Conservation (phyloP, 2,329 filamentous ascomycete species). For the Coniochaeta prunicola region DNA sequence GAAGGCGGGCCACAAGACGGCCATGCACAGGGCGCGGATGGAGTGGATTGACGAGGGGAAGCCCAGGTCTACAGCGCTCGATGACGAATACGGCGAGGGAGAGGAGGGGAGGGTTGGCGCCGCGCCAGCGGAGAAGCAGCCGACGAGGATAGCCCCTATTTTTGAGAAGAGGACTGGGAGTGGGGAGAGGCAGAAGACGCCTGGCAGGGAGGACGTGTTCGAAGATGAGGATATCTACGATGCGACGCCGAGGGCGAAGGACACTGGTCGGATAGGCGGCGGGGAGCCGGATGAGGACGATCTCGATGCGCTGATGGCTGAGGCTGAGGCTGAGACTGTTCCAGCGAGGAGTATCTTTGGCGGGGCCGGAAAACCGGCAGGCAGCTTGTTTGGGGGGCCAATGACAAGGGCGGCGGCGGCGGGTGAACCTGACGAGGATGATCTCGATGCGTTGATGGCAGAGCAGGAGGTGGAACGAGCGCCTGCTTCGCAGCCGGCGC, state of each 20-base stretch:
- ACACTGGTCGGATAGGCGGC: background rate
- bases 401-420: background rate
- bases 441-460: slow-evolving; percentile 28
- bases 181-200: slow-evolving; percentile 3
- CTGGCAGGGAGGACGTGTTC: slow-evolving; percentile 26
- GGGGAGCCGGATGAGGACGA: slow-evolving; percentile 36
- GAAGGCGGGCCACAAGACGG: slow-evolving; percentile 81
- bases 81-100: slow-evolving; percentile 15
- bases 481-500: slow-evolving; percentile 9
- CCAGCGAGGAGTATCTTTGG: slow-evolving; percentile 11
- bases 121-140: slow-evolving; percentile 19
- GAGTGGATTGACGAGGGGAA: slow-evolving; percentile 79
- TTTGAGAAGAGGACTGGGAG: slow-evolving; percentile 21
- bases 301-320: slow-evolving; percentile 45
- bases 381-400: background rate
- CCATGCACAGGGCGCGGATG: slow-evolving; percentile 64
- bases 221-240: slow-evolving; percentile 49
- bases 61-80: slow-evolving; percentile 31
- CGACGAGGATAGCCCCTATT: slow-evolving; percentile 27
- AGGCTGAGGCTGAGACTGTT: slow-evolving; percentile 36
- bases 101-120: slow-evolving; percentile 5
- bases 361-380: slow-evolving; percentile 5
- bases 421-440: slow-evolving; percentile 19
- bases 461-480: slow-evolving; percentile 15
- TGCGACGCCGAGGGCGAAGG: slow-evolving; percentile 35